Evolutionary conservation across 371 early-diverging fungal species (phyloP), one percentile per base, ranked within the genome.

Genomic region (Apophysomyces variabilis): DNA sequence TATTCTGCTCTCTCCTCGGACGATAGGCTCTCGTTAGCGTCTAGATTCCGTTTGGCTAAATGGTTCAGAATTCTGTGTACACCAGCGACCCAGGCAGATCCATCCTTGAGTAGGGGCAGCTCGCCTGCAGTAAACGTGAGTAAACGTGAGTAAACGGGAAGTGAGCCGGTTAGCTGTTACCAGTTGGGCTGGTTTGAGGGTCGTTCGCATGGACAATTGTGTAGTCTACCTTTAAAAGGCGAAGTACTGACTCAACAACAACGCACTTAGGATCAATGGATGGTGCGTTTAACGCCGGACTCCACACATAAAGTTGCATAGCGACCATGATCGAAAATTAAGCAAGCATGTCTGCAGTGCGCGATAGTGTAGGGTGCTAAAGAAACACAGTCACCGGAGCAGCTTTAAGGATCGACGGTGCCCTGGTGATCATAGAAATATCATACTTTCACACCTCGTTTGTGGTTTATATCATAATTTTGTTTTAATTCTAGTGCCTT

Each of bases 251-350:
- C 61, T 86, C 80, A 38, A 84, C 63, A 13, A 82, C 80, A 54
- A 86, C 62, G 66, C 88, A 87, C 39, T 78, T 83, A 6, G 89
- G 85, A 61, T 89, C 89, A 58, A 87, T 84, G 0, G 89, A 87
- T 36, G 86, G 84, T 35, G 80, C 76, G 66, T 80, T 83, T n/a
- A 84, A 76, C 26, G 83, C 83, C 35, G 80, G 67, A 26, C 88
- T 83, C 81, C 85, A 87, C 32, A 85, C 83, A 70, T 87, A 87
- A 38, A 88, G 77, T 63, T 84, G 82, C 60, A 79, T 62, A 36
- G 54, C 18, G 43, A 71, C 36, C 75, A 74, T 79, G 21, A 50
- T 50, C 54, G 54, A 21, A 8, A 8, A 26, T 50, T 26, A 21
- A 21, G 54, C n/a, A 50, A 50, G 21, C 54, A 21, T 26, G 54